Evolutionary conservation across 1,139 yeast species (phyloP).

Genomic region (Lodderomyces theae): DNA sequence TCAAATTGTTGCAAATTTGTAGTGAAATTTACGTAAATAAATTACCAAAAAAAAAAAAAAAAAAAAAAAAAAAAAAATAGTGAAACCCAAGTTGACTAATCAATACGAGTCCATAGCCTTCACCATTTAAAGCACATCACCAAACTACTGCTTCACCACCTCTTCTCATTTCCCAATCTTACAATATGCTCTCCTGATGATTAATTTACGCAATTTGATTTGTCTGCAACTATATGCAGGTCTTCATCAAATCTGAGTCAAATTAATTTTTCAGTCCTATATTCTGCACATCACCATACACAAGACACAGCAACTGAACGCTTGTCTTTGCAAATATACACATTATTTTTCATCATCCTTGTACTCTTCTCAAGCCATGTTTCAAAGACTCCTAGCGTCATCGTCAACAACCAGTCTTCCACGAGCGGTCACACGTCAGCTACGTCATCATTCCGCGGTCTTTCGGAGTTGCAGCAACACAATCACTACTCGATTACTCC

Average conservation of each 20-base stretch:
- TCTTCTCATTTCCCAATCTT: neutral
- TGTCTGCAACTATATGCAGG: neutral
- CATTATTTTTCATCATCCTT: neutral
- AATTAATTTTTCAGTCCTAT: neutral
- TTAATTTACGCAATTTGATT: constrained; percentile 5
- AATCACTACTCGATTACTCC: neutral
- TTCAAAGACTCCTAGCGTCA: neutral
- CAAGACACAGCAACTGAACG: too few species aligned
- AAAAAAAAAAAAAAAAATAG: too few species aligned
- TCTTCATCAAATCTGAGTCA: constrained; percentile 2
- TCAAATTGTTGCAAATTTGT: neutral
- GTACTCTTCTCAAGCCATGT: neutral
- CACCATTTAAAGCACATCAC: too few species aligned
- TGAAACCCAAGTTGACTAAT: too few species aligned
- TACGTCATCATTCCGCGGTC: neutral
- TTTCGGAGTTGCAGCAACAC: neutral
- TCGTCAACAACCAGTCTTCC: neutral
- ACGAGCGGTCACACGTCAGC: constrained; percentile 1
- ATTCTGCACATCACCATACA: too few species aligned
- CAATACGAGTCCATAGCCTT: too few species aligned
- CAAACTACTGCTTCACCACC: too few species aligned
- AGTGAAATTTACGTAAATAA: too few species aligned
- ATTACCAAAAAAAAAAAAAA: too few species aligned
- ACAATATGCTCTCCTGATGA: neutral
- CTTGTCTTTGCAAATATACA: too few species aligned